A percentile compares a stretch with the other conserved stretches of the same genome.
Conservation (phyloP, 352 stramenopile species). For the Globisporangium uncinulatum region DNA sequence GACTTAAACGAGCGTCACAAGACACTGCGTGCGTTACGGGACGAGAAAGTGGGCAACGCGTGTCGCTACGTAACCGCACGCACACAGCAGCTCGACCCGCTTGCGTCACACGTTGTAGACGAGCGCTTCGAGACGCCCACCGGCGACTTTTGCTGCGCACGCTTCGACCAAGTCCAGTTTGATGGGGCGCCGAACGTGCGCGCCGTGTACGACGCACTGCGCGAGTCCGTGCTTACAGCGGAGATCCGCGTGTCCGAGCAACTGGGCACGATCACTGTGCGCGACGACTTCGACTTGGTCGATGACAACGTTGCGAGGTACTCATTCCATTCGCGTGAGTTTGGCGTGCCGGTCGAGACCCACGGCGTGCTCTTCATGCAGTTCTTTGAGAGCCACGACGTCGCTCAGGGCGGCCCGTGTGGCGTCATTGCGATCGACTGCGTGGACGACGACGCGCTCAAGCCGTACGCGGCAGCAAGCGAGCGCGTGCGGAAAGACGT, state of each 20-base stretch:
- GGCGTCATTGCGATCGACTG: slow-evolving; percentile 34
- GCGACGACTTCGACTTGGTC: slow-evolving; percentile 42
- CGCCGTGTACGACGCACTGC: slow-evolving; percentile 49
- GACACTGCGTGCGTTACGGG: too few relatives aligned
- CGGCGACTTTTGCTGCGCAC: slow-evolving; percentile 48
- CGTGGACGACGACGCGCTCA: slow-evolving; percentile 47
- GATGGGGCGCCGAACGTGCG: slow-evolving; percentile 22
- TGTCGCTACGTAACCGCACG: slow-evolving; percentile 28
- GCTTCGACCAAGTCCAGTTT: slow-evolving; percentile 57
- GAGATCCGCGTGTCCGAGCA: slow-evolving; percentile 56
- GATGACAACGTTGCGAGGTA: slow-evolving; percentile 47
- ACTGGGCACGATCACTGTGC: slow-evolving; percentile 46
- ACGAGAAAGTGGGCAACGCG: slow-evolving; percentile 6
- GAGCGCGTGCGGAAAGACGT: slow-evolving; percentile 44
- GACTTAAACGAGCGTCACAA: too few relatives aligned
- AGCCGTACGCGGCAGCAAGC: slow-evolving; percentile 30
- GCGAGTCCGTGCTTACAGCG: slow-evolving; percentile 54
- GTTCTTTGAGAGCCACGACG: slow-evolving; percentile 10
- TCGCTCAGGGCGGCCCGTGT: slow-evolving; percentile 21
- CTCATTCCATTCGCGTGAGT: slow-evolving; percentile 36
- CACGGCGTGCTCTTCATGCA: slow-evolving; percentile 48
- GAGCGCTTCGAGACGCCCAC: slow-evolving; percentile 34
- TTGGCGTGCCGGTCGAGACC: slow-evolving; percentile 37
- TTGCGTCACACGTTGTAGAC: slow-evolving; percentile 32
- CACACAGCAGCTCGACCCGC: slow-evolving; percentile 13